These are phyloP conservation scores for Hordeum pubiflorum DNA, from an alignment of 202 grass and related monocot genomes.

Conservation along the genomic window DNA sequence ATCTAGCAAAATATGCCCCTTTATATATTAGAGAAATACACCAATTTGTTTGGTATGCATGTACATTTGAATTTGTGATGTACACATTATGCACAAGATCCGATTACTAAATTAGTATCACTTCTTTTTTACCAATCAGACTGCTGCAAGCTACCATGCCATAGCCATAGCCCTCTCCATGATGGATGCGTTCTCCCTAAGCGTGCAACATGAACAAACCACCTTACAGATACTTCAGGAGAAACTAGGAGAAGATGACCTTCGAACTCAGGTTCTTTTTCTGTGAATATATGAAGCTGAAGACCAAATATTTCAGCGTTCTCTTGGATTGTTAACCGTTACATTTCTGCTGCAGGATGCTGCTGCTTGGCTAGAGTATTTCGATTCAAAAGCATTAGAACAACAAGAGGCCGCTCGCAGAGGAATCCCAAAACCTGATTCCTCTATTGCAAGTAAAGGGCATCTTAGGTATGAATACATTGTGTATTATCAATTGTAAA, in stretches of 20 bases:
- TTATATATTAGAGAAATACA: background rate
- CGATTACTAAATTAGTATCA: slow-evolving; percentile 17
- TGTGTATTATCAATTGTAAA: slow-evolving; percentile 28
- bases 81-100: background rate
- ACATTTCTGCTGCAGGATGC: slow-evolving; percentile 65
- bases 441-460: slow-evolving; percentile 98
- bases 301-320: background rate
- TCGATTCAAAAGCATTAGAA: slow-evolving; percentile 84
- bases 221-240: slow-evolving; percentile 93
- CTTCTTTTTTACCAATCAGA: slow-evolving; percentile 50
- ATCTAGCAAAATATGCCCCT: background rate
- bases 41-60: background rate
- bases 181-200: slow-evolving; percentile 94
- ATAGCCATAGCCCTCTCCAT: slow-evolving; percentile 99
- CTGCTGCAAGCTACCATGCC: slow-evolving; percentile 99
- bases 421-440: slow-evolving; percentile 95
- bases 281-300: background rate
- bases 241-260: slow-evolving; percentile 93
- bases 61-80: slow-evolving; percentile 18
- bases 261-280: slow-evolving; percentile 84
- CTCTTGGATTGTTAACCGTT: background rate
- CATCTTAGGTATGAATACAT: slow-evolving; percentile 87
- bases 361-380: slow-evolving; percentile 95
- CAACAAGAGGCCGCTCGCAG: slow-evolving; percentile 86
- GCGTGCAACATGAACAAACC: slow-evolving; percentile 97